Evolutionary conservation across 139 green algal genomes (phyloP).

Genomic region (Pseudopediastrum boryanum): DNA sequence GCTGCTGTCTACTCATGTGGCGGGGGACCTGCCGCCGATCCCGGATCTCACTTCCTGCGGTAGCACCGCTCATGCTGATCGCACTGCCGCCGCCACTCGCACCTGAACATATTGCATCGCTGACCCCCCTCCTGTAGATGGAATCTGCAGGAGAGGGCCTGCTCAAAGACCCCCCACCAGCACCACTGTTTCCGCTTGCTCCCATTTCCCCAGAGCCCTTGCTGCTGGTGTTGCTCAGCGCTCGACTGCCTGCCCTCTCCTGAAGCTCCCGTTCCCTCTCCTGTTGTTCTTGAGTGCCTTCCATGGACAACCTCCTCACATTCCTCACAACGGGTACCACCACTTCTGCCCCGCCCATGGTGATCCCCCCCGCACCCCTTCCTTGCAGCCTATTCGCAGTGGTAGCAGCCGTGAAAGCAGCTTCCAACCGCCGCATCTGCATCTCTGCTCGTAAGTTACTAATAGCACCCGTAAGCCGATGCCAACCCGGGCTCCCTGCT

Average conservation of each 20-base stretch:
- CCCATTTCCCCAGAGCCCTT: too few relatives aligned
- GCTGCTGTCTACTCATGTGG: not conserved
- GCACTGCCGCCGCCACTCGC: not conserved
- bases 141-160: too few relatives aligned
- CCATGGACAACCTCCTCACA: not conserved
- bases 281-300: not conserved
- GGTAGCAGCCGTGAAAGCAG: not conserved
- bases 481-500: too few relatives aligned
- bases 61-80: not conserved
- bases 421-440: not conserved
- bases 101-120: not conserved
- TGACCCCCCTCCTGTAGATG: not conserved
- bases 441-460: conserved; percentile 10
- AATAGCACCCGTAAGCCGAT: conserved; percentile 4
- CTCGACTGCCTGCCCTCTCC: not conserved
- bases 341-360: not conserved
- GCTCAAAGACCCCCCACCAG: too few relatives aligned
- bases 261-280: not conserved
- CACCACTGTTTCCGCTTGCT: too few relatives aligned
- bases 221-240: too few relatives aligned
- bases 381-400: not conserved
- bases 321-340: not conserved
- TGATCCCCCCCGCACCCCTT: not conserved
- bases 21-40: not conserved
- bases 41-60: not conserved